Evolutionary conservation across 139 green algal genomes (phyloP), one percentile per base, ranked within the genome.

Genomic region (Eudorina sp.): DNA sequence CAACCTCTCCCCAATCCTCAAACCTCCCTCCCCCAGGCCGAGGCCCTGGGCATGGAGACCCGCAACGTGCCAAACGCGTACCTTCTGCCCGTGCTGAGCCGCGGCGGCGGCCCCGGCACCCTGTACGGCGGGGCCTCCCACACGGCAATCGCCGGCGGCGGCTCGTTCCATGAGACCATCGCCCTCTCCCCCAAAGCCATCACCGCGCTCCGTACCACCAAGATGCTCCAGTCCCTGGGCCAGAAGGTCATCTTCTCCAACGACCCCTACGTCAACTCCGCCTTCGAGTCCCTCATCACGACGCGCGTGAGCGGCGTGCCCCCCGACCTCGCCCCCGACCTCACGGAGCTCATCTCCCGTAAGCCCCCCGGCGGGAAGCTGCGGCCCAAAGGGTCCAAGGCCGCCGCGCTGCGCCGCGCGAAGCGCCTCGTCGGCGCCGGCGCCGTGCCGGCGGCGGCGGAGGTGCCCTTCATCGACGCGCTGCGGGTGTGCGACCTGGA

Each of bases 401-500:
- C 86, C 6, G 82, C 81, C 40, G 90, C 90, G 34, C 51, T 93
- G 14, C 38, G 41, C 16, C 85, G 90, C 13, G 90, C 90, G 18
- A 89, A 89, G 90, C 86, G 86, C 5, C 62, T 89, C 2, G 48
- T 93, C 3, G 83, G 86, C 23, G 51, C 80, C 23, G 51, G 70
- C 43, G 82, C 82, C 11, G 51, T 84, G 29, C 60, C 70, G 4
- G 82, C 84, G 81, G 36, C 69, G 3, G 21, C 46, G 23, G 90
- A 93, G 90, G 90, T 93, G 40, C 90, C 90, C 6, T 91, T 93
- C 36, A 21, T 45, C 0, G 90, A 93, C 48, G 86, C 90, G 14
- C 73, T 93, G 73, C 90, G 90, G 0, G 90, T 93, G 73, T 89
- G 77, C 51, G 85, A 89, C 62, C 62, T 90, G 48, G 46, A 86